phyloP scores from a whole-genome alignment of 345 rosid genomes.

The Citrus sp. region DNA sequence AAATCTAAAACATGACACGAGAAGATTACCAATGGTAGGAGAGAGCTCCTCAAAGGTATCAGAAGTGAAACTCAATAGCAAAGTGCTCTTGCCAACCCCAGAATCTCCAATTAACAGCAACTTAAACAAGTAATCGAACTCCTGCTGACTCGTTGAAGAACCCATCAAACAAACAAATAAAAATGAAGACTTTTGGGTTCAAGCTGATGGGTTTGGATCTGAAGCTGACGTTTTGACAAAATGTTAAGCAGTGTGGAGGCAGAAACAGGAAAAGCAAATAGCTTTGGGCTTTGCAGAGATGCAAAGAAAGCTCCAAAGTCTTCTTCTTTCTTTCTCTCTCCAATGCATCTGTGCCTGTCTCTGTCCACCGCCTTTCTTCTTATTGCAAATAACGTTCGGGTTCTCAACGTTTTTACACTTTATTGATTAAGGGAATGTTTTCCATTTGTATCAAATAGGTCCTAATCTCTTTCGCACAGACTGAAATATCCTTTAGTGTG shows the following conservation, averaged over 20 bases:
- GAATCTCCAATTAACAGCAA: constrained; percentile 75
- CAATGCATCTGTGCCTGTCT: constrained; percentile 2
- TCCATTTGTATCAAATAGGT: not conserved
- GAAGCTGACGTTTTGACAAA: not conserved
- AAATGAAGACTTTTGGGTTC: not conserved
- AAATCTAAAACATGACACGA: not conserved
- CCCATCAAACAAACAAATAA: constrained; percentile 31
- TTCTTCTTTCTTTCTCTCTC: constrained; percentile 6
- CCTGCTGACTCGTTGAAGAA: constrained; percentile 57
- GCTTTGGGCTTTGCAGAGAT: constrained; percentile 2
- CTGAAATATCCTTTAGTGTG: not conserved
- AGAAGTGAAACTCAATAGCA: constrained; percentile 74
- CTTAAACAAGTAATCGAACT: constrained; percentile 75
- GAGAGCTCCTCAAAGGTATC: constrained; percentile 67
- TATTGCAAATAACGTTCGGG: not conserved
- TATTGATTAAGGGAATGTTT: not conserved
- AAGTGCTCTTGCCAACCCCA: constrained; percentile 82
- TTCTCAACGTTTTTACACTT: not conserved
- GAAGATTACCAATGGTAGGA: constrained; percentile 61
- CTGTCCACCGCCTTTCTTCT: not conserved
- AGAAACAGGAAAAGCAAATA: constrained; percentile 7
- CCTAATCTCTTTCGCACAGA: fast-evolving
- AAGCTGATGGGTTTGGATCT: not conserved
- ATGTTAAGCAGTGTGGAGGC: not conserved
- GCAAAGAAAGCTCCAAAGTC: constrained; percentile 28